Percentiles rank a stretch among this genome's conserved stretches.
Conservation (phyloP, 805 yeast species). For the Saccharomycopsis sp. region DNA sequence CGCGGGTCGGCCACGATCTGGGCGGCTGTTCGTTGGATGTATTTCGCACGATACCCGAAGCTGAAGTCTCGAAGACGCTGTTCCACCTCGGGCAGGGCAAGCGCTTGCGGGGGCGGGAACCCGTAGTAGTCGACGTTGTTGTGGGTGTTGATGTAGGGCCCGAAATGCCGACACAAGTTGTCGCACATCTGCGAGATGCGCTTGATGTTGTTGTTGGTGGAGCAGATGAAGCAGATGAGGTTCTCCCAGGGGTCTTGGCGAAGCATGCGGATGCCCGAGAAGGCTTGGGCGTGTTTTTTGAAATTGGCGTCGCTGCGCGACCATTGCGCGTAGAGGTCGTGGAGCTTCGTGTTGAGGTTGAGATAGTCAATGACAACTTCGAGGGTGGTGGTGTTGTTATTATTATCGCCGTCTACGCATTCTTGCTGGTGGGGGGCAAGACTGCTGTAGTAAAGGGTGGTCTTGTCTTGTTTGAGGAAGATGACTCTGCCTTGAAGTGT, state of each 20-base stretch:
- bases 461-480: slow-evolving; percentile 51
- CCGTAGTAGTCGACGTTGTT: slow-evolving; percentile 52
- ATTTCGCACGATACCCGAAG: slow-evolving; percentile 91
- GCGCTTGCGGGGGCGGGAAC: slow-evolving; percentile 60
- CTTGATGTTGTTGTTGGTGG: slow-evolving; percentile 92
- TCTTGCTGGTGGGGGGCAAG: slow-evolving; percentile 25
- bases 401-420: not conserved
- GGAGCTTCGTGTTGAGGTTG: slow-evolving; percentile 49
- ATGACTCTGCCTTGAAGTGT: slow-evolving; percentile 52
- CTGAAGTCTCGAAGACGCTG: slow-evolving; percentile 34
- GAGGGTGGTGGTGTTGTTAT: slow-evolving; percentile 28
- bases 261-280: slow-evolving; percentile 72
- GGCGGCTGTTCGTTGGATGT: slow-evolving; percentile 67
- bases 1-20: slow-evolving; percentile 31
- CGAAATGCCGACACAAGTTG: slow-evolving; percentile 60
- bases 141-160: slow-evolving; percentile 44
- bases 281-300: slow-evolving; percentile 29
- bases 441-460: slow-evolving; percentile 43
- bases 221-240: slow-evolving; percentile 80
- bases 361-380: slow-evolving; percentile 58
- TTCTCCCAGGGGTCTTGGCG: slow-evolving; percentile 98
- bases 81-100: slow-evolving; percentile 38
- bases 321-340: slow-evolving; percentile 56
- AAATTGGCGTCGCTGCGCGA: slow-evolving; percentile 42
- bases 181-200: slow-evolving; percentile 92